Conservation (phyloP, 345 rosid genomes). For the Pistacia vera region DNA sequence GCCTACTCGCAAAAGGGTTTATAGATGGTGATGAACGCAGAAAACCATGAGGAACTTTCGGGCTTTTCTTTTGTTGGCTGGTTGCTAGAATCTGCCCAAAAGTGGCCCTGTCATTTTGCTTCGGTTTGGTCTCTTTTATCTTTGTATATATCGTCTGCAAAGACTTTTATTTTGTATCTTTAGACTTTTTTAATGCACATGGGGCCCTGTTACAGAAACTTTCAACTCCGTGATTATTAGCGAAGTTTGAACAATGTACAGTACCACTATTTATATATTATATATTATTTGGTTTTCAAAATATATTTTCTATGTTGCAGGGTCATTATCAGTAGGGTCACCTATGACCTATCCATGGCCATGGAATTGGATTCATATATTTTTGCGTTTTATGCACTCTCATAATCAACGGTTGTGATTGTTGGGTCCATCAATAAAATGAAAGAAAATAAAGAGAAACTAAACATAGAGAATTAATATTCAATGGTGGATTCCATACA, state of each 20-base stretch:
- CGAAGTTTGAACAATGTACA: not conserved
- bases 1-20: not conserved
- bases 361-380: constrained; percentile 27
- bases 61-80: not conserved
- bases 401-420: constrained; percentile 30
- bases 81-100: not conserved
- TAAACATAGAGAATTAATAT: constrained; percentile 20
- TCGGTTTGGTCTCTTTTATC: constrained; percentile 1
- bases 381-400: constrained; percentile 15
- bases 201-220: constrained; percentile 5
- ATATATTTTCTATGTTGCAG: not conserved
- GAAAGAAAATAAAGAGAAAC: not conserved
- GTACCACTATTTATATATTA: too few relatives aligned
- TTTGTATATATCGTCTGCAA: constrained; percentile 8
- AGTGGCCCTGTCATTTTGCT: not conserved
- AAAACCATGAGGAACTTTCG: constrained; percentile 18
- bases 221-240: not conserved
- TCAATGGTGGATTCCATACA: constrained; percentile 44
- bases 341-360: constrained; percentile 11
- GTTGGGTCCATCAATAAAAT: constrained; percentile 13
- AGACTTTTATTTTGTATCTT: constrained; percentile 17
- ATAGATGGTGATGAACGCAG: constrained; percentile 2
- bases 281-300: not conserved
- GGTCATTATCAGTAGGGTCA: constrained; percentile 25
- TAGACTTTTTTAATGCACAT: constrained; percentile 1